Evolutionary conservation across 2,329 filamentous ascomycete species (phyloP), one percentile per base, ranked within the genome.

Genomic region (Phialocephala subalpina): DNA sequence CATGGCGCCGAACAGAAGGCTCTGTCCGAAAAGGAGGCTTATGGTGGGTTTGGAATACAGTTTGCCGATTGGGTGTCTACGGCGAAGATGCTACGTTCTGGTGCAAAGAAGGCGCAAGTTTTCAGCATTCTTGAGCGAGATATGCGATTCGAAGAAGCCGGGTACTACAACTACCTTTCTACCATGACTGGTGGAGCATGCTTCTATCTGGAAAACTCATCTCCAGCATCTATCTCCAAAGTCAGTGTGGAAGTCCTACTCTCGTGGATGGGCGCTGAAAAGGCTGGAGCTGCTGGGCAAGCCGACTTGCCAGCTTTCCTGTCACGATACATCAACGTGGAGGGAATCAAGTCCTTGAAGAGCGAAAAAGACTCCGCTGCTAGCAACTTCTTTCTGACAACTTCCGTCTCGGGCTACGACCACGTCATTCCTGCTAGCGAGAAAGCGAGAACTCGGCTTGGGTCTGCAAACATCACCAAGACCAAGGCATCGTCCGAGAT

Each of bases 251-350:
- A 68, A n/a, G 16, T 70, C 14, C 61, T 71, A 1, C 47, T 71
- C 22, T 64, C 66, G 9, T 71, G 69, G 69, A 71, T 71, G 69
- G 69, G 69, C 1, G 64, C 62, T 12, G 68, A 67, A 52, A 71
- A 68, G 47, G 35, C 62, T 5, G 69, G 69, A 25, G 49, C 35
- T 42, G 29, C 40, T 40, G 58, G n/a, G 7, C 55, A 45, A 14
- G 33, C 14, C 7, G 67, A 63, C 3, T 38, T 67, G 12, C 64
- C 65, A 16, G 67, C 67, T 0, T 61, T 56, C 20, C 45, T 69
- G 14, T 58, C 59, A 16, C 49, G 62, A 38, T 67, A 69, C 36
- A 63, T 49, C 25, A 45, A 38, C 6, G 42, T 60, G 1, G 60
- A 67, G 4, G 40, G 57, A 14, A 62, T 67, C 33, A 62, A 56